Evolutionary conservation across 139 green algal species (phyloP), one percentile per base, ranked within the genome.

Genomic region (Pleodorina starrii): DNA sequence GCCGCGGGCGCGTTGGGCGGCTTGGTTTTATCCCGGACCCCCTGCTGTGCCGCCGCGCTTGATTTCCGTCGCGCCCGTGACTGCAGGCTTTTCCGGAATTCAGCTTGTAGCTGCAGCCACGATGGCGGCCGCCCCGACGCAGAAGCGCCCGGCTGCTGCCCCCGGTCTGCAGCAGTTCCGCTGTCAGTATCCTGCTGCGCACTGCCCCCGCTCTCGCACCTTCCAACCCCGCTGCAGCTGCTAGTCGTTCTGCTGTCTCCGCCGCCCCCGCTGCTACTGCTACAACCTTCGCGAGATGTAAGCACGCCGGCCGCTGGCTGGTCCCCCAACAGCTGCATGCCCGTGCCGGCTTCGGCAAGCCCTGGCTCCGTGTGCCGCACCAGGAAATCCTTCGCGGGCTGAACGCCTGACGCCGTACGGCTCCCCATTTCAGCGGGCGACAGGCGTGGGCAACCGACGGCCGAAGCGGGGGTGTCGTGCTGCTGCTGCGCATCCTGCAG

Each of bases 41-140:
- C 5, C 54, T 66, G 54, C 54, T 66, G 54, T 4, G 29, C 25
- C 6, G 54, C 54, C 54, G 54, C 25, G 25, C 21, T 25, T 32
- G 54, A 21, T 66, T 66, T 66, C 54, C 54, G 54, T 21, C 54
- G 68, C 14, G 68, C 68, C 38, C 36, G 68, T 32, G 29, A 19
- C 32, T 32, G 68, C 36, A 76, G 25, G 35, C 68, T 68, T n/a
- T 42, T 32, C 12, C 43, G 51, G 29, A 77, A 77, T 60, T 78
- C 38, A 7, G 81, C 81, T 42, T 87, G 60, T 29, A 87, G 29
- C 81, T 87, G 81, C 40, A 77, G 81, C 81, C 81, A 87, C 43
- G 81, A 78, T 5, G 9, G 60, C 42, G 48, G 60, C 81, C 81
- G 35, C 44, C 66, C 82, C 2, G 82, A 88, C 23, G 82, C 79